Conservation (phyloP, 2,329 filamentous ascomycete genomes). For the Ophiobolus disseminans region DNA sequence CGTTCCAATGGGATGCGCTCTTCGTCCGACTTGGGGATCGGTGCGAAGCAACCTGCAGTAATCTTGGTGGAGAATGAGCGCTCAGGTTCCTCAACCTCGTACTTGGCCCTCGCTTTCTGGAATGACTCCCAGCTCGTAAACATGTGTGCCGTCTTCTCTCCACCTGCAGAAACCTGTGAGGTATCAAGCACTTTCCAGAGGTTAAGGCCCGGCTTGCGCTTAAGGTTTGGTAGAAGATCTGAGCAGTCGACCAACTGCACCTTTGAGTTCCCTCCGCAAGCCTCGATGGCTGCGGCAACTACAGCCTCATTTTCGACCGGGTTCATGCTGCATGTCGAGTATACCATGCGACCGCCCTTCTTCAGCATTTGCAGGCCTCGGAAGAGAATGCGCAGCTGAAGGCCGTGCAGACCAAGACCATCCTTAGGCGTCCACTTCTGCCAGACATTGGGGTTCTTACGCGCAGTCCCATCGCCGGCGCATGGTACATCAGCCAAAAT, state of each 20-base stretch:
- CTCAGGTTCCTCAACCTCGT: constrained; percentile 65
- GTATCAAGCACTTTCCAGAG: constrained; percentile 81
- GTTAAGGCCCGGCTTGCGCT: constrained; percentile 77
- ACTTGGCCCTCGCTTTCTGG: constrained; percentile 69
- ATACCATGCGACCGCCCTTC: constrained; percentile 91
- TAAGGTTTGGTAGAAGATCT: constrained; percentile 75
- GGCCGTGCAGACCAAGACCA: constrained; percentile 83
- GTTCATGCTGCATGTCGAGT: constrained; percentile 99
- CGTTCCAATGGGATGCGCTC: constrained; percentile 78
- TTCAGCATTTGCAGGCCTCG: constrained; percentile 95
- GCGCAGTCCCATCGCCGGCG: constrained; percentile 89
- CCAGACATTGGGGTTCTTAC: constrained; percentile 95
- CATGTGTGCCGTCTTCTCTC: constrained; percentile 76
- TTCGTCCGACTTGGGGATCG: constrained; percentile 60
- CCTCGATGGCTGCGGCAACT: constrained; percentile 83
- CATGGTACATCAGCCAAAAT: constrained; percentile 97
- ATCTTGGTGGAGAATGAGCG: constrained; percentile 60
- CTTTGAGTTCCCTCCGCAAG: constrained; percentile 82
- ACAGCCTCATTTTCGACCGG: constrained; percentile 97
- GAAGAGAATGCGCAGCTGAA: constrained; percentile 88
- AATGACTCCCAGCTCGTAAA: constrained; percentile 86
- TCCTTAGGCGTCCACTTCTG: constrained; percentile 91
- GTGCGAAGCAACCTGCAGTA: constrained; percentile 83
- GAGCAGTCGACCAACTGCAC: constrained; percentile 86
- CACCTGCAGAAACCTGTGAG: constrained; percentile 31